Percentiles rank a stretch among this genome's conserved stretches.
Conservation (phyloP, 306 rosid genomes). For the Trichosanthes truncata region DNA sequence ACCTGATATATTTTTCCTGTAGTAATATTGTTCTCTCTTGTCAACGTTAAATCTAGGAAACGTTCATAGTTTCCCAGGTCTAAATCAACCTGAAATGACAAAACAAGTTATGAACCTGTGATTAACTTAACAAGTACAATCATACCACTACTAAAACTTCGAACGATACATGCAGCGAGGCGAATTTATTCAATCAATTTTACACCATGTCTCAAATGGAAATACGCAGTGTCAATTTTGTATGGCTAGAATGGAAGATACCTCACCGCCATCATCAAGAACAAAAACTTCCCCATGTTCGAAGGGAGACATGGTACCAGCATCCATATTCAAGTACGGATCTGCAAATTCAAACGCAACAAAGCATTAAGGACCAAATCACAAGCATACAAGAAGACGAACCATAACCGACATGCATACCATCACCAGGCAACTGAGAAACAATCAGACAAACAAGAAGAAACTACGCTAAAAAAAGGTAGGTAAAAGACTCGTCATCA, state of each 20-base stretch:
- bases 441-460: not conserved
- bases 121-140: not conserved
- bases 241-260: conserved; percentile 9
- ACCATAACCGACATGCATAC: not conserved
- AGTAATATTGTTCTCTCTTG: conserved; percentile 86
- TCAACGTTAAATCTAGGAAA: conserved; percentile 82
- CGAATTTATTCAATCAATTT: not conserved
- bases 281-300: conserved; percentile 99
- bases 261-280: conserved; percentile 99
- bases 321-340: conserved; percentile 95
- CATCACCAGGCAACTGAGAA: not conserved
- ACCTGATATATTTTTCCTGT: conserved; percentile 95
- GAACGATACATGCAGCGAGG: not conserved
- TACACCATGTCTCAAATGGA: not conserved
- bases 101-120: conserved; percentile 8
- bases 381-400: not conserved
- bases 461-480: not conserved
- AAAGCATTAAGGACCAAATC: not conserved
- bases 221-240: not conserved
- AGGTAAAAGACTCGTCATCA: not conserved
- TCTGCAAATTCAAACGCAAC: conserved; percentile 31
- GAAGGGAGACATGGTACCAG: conserved; percentile 99
- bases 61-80: conserved; percentile 98
- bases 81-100: conserved; percentile 69
- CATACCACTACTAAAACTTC: not conserved